A percentile compares a stretch with the other conserved stretches of the same genome.
Conservation (phyloP, 805 yeast species). For the Ogataea nitratoaversa region DNA sequence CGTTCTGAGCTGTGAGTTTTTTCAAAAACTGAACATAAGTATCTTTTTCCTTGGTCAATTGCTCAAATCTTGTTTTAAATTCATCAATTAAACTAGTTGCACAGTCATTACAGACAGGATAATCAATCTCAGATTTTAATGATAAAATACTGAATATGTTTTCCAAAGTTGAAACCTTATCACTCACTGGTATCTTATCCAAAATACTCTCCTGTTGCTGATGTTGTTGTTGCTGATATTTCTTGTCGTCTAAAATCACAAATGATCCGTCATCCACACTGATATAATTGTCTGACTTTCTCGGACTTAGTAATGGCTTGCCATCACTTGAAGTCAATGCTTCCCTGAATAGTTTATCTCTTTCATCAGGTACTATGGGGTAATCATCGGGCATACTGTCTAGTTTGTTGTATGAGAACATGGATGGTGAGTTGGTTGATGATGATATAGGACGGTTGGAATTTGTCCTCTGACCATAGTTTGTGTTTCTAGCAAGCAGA, state of each 20-base stretch:
- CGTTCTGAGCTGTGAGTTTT: slow-evolving; percentile 56
- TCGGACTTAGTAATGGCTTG: slow-evolving; percentile 19
- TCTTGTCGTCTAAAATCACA: slow-evolving; percentile 23
- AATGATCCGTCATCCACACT: slow-evolving; percentile 26
- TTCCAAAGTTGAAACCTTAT: slow-evolving; percentile 44
- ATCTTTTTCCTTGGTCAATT: slow-evolving; percentile 72
- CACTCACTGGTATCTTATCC: slow-evolving; percentile 30
- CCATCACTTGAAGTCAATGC: slow-evolving; percentile 22
- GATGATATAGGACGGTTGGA: slow-evolving; percentile 18
- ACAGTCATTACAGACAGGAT: slow-evolving; percentile 88
- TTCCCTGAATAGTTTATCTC: slow-evolving; percentile 34
- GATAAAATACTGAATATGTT: slow-evolving; percentile 71
- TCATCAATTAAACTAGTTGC: slow-evolving; percentile 61
- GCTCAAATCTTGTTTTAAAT: slow-evolving; percentile 66
- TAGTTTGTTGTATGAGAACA: slow-evolving; percentile 7
- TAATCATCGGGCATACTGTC: slow-evolving; percentile 22
- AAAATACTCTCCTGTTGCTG: slow-evolving; percentile 11
- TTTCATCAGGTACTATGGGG: slow-evolving; percentile 34
- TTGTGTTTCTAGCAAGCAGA: slow-evolving; percentile 41
- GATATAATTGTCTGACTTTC: slow-evolving; percentile 8
- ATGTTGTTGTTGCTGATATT: slow-evolving; percentile 15
- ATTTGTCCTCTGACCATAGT: slow-evolving; percentile 26
- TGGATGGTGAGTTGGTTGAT: neutral
- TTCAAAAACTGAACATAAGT: slow-evolving; percentile 69
- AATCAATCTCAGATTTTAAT: slow-evolving; percentile 73